A percentile compares a stretch with the other conserved stretches of the same genome.
Conservation (phyloP, 2,329 filamentous ascomycete genomes). For the Ceratocystis diversiconidia region DNA sequence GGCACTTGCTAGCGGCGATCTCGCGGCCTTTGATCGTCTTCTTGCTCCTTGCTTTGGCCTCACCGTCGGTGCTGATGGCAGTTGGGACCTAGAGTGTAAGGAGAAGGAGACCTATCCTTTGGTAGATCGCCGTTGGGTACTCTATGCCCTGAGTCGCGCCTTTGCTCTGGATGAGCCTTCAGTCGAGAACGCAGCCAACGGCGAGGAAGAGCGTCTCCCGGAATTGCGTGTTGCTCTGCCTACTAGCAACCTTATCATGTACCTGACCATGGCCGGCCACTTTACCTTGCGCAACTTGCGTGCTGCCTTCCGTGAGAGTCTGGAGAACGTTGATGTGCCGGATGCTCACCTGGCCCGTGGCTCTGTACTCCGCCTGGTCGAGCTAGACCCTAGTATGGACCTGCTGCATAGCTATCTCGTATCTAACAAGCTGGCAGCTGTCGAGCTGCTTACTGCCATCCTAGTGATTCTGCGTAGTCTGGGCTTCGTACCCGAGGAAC, state of each 20-base stretch:
- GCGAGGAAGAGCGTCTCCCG: conserved; percentile 18
- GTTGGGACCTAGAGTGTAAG: conserved; percentile 23
- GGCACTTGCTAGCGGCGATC: conserved; percentile 32
- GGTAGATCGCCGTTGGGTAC: conserved; percentile 50
- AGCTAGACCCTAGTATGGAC: conserved; percentile 54
- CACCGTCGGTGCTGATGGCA: conserved; percentile 22
- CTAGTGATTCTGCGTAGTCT: conserved; percentile 55
- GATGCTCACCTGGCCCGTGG: conserved; percentile 40
- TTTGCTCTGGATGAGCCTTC: conserved; percentile 38
- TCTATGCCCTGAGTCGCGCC: conserved; percentile 48
- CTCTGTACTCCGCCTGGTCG: conserved; percentile 45
- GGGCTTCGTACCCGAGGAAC: conserved; percentile 38
- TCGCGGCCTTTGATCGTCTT: conserved; percentile 36
- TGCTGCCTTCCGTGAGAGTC: conserved; percentile 39
- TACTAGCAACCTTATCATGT: conserved; percentile 41
- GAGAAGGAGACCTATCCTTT: conserved; percentile 34
- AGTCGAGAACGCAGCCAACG: conserved; percentile 26
- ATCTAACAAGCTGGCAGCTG: conserved; percentile 48
- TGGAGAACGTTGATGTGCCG: conserved; percentile 27
- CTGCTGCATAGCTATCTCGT: conserved; percentile 52
- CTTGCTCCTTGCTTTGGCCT: conserved; percentile 37
- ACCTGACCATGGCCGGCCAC: conserved; percentile 46
- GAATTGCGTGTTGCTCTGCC: conserved; percentile 29
- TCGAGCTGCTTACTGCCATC: conserved; percentile 53
- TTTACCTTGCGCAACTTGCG: conserved; percentile 45